Base-by-base conservation (phyloP, 768 basidiomycete genomes). In the Mrakia frigida region DNA sequence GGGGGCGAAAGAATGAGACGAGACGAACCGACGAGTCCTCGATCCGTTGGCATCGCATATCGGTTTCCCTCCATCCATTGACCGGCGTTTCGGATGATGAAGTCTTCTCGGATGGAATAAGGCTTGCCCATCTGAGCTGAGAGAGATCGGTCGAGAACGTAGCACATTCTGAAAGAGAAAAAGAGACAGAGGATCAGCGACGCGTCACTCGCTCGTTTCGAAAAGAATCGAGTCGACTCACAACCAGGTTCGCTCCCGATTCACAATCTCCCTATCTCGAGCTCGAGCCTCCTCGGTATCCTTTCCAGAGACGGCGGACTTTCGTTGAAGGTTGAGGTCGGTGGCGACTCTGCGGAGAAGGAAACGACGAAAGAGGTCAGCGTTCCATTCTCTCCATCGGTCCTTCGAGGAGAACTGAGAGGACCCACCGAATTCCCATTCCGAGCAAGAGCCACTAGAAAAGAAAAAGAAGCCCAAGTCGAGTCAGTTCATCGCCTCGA, bases 61-160 rank as follows among this genome's bases (percentile, higher is more conserved):
- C 90, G 88, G 35, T 86, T 86, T 80, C 25, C 37, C 14, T 41
- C 63, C 31, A 87, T 89, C 93, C 94, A 99, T 52, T 87, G 86
- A 35, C 86, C 82, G 23, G 90, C 89, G 83, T 92, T 90, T 1
- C 94, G 90, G 80, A 98, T 93, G 81, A 98, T 91, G 81, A 87
- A 93, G 82, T 99, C 96, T 84, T 98, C 96, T 82, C 91, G 90
- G 79, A 98, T 90, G 3, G 90, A 89, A 81, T 92, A 89, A 5
- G 96, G 96, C 84, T 97, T 98, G 61, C 95, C 95, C 93, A 98
- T 93, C 84, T 96, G 94, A 0, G 95, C 92, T 79, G 93, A 92
- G 76, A 91, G 87, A 80, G 94, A 96, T 78, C 93, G 87, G 82
- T 98, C 95, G 46, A 97, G 86, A 75, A 87, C 88, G 82, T 90